Conservation (phyloP, 768 basidiomycete species). For the Rhodotorula toruloides region DNA sequence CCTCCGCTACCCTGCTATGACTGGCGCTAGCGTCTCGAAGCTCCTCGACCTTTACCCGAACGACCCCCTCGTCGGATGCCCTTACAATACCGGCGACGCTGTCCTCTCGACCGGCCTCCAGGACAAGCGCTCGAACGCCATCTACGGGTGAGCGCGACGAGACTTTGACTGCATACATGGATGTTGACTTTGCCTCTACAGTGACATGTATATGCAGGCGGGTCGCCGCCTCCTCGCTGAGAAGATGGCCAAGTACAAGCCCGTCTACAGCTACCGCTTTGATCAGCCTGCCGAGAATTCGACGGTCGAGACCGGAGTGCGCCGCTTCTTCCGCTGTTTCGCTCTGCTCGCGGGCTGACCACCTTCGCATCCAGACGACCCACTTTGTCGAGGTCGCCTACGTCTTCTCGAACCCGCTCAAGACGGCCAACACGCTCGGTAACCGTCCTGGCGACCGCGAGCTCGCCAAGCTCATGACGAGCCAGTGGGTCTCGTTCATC, state of each 20-base stretch:
- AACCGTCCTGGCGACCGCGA: conserved; percentile 28
- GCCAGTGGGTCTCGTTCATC: conserved; percentile 33
- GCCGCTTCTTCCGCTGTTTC: background rate
- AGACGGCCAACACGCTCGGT: conserved; percentile 28
- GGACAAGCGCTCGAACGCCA: conserved; percentile 32
- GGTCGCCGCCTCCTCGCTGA: conserved; percentile 24
- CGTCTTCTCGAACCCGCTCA: conserved; percentile 14
- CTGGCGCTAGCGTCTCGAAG: conserved; percentile 9
- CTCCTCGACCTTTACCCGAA: conserved; percentile 32
- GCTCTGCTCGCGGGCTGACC: background rate
- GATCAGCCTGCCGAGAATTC: conserved; percentile 19
- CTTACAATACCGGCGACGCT: conserved; percentile 38
- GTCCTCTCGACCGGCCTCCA: conserved; percentile 31
- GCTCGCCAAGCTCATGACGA: conserved; percentile 22
- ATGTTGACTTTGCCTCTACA: background rate
- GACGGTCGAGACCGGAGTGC: conserved; percentile 20
- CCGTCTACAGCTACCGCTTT: conserved; percentile 35
- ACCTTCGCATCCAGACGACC: background rate
- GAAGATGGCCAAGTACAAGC: background rate
- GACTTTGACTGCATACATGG: background rate
- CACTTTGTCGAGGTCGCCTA: conserved; percentile 25
- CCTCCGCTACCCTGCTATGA: conserved; percentile 1
- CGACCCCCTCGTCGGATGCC: conserved; percentile 32
- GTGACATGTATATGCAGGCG: background rate
- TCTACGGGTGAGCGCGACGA: background rate